Conservation (phyloP, 1,284 basidiomycete species). For the Cutaneotrichosporon sp. region DNA sequence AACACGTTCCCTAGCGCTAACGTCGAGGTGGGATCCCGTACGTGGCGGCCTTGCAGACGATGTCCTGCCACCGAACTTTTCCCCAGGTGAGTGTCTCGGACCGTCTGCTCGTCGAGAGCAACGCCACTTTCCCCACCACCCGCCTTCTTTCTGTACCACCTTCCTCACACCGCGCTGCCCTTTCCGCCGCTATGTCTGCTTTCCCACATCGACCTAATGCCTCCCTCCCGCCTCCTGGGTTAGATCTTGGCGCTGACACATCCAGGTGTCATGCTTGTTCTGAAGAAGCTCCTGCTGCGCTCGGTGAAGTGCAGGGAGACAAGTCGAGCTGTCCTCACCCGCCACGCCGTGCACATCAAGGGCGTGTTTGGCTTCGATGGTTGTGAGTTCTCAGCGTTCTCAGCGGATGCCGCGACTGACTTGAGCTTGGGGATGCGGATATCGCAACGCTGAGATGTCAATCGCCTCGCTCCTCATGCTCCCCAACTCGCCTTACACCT, state of each 20-base stretch:
- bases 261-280: constrained; percentile 66
- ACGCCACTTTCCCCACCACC: background rate
- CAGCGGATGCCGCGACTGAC: background rate
- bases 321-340: constrained; percentile 65
- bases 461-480: constrained; percentile 66
- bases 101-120: background rate
- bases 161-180: background rate
- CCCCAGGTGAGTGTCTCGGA: constrained; percentile 60
- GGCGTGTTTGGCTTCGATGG: constrained; percentile 62
- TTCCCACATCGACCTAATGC: background rate
- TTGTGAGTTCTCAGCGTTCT: constrained; percentile 67
- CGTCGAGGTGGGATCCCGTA: constrained; percentile 46
- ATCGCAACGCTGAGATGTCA: constrained; percentile 80
- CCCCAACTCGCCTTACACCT: constrained; percentile 27
- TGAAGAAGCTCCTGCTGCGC: constrained; percentile 61
- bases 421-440: constrained; percentile 56
- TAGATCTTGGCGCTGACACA: background rate
- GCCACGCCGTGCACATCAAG: constrained; percentile 63
- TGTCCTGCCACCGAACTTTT: constrained; percentile 63
- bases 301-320: constrained; percentile 60
- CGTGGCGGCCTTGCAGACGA: constrained; percentile 18
- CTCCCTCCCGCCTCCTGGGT: background rate
- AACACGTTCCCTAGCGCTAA: constrained; percentile 8
- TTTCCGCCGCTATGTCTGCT: background rate
- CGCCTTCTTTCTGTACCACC: background rate